Conservation (phyloP, 2,329 filamentous ascomycete genomes). For the Penicillium brevicompactum region DNA sequence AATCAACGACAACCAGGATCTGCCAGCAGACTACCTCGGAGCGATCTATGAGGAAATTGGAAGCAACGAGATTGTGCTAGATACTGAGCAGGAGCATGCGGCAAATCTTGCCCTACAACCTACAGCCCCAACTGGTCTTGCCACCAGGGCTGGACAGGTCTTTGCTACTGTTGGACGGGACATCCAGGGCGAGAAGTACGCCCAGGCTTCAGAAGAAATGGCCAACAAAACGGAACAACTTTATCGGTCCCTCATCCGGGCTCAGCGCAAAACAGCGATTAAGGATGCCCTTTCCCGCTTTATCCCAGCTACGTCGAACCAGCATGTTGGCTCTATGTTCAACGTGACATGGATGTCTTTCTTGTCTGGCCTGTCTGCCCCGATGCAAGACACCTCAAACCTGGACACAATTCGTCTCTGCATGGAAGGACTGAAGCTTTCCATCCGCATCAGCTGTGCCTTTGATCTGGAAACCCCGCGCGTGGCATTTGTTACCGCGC, state of each 20-base stretch:
- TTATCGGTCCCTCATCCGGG: slow-evolving; percentile 89
- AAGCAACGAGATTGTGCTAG: slow-evolving; percentile 88
- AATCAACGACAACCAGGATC: slow-evolving; percentile 93
- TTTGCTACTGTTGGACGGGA: slow-evolving; percentile 91
- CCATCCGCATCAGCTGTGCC: slow-evolving; percentile 87
- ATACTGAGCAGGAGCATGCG: slow-evolving; percentile 86
- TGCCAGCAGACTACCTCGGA: slow-evolving; percentile 88
- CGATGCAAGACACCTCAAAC: slow-evolving; percentile 91
- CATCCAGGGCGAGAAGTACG: slow-evolving; percentile 86
- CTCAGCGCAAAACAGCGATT: slow-evolving; percentile 78
- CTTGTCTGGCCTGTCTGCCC: slow-evolving; percentile 88
- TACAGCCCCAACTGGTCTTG: slow-evolving; percentile 67
- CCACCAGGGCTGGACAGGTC: slow-evolving; percentile 82
- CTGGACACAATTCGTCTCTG: slow-evolving; percentile 89
- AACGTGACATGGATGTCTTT: slow-evolving; percentile 99
- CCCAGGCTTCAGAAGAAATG: slow-evolving; percentile 96
- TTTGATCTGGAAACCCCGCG: slow-evolving; percentile 93
- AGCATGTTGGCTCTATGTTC: slow-evolving; percentile 97
- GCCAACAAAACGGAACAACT: slow-evolving; percentile 77
- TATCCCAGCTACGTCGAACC: slow-evolving; percentile 89
- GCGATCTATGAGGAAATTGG: slow-evolving; percentile 92
- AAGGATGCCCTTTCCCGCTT: slow-evolving; percentile 71
- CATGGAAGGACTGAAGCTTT: slow-evolving; percentile 92
- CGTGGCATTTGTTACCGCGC: slow-evolving; percentile 89
- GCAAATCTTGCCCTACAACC: slow-evolving; percentile 71